Base-by-base conservation (phyloP, 495 filamentous ascomycete species). In the Bryoglossum gracile region DNA sequence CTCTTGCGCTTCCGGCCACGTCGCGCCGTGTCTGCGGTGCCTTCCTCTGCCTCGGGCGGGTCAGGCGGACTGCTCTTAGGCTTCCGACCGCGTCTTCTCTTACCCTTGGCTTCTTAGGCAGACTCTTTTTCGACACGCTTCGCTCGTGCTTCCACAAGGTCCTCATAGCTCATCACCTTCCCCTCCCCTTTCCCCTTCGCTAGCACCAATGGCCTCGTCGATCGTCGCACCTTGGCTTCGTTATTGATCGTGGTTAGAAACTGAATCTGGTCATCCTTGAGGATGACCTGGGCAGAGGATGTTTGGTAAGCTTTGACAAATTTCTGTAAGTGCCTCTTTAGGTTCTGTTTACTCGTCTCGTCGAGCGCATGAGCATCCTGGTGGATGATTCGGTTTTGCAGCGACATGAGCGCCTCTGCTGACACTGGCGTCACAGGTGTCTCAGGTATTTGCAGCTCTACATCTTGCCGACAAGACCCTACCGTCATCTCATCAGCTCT, bases 161-260 rank as follows among this genome's bases (percentile, higher is more conserved):
- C 59, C 55, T 68, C 54, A 59, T 62, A 68, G 56, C 58, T 66
- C 56, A 65, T 65, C 0, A 64, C 63, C 53, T 62, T 66, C 39
- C 51, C 60, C 45, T 47, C 39, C 25, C 38, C 28, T 32, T 32
- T 32, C 28, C 28, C 28, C 6, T 37, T 37, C 34, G 8, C 32
- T 10, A 47, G 32, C 32, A 47, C 18, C 18, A 47, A 37, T 35
- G 44, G 54, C 43, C 50, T 56, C 43, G 50, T 65, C 18, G 57
- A 65, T 60, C 61, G 46, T 48, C 57, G 36, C 18, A 49, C 35
- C 25, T 49, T 41, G 22, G 46, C 35, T 41, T 49, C 22, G 22
- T 43, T 43, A 16, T 43, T 43, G 30, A 43, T 43, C 30, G 22
- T 43, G 18, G n/a, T 25, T 17, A 47, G 18, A 22, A 36, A 36